Conservation (phyloP, 106 monocot genomes). For the Apostasia ramifera region DNA sequence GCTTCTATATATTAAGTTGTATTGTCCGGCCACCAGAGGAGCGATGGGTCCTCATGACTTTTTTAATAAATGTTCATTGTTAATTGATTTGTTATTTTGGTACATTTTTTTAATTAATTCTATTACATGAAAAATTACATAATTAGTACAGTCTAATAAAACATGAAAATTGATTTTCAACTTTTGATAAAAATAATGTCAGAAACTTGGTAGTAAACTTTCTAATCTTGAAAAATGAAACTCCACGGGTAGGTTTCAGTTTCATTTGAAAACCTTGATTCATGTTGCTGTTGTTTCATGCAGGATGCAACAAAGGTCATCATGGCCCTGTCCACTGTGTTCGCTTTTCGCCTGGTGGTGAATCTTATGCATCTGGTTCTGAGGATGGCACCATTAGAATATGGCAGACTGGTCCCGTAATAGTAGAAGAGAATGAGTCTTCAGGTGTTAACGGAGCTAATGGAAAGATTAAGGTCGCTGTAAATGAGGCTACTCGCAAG, state of each 20-base stretch:
- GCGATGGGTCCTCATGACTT: no score
- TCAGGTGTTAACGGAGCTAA: slow-evolving; percentile 18
- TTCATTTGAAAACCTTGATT: background rate
- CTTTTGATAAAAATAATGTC: no score
- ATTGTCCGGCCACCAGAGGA: no score
- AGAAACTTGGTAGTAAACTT: no score
- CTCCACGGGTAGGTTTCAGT: background rate
- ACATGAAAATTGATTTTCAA: no score
- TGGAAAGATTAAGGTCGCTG: slow-evolving; percentile 32
- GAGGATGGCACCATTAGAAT: slow-evolving; percentile 98
- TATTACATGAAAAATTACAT: no score
- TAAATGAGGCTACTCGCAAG: slow-evolving; percentile 49
- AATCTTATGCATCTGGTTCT: slow-evolving; percentile 93
- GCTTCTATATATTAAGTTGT: no score
- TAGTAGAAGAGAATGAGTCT: slow-evolving; percentile 37
- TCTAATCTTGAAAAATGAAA: background rate
- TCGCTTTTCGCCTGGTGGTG: slow-evolving; percentile 83
- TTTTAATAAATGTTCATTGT: no score
- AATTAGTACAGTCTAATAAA: no score
- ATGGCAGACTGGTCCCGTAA: slow-evolving; percentile 57
- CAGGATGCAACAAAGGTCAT: slow-evolving; percentile 99
- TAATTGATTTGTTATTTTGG: background rate
- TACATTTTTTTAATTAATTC: background rate
- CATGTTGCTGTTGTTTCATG: background rate
- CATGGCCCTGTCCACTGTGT: slow-evolving; percentile 96